phyloP scores from a whole-genome alignment of 305 asterid genomes.

The Andrographis paniculata region DNA sequence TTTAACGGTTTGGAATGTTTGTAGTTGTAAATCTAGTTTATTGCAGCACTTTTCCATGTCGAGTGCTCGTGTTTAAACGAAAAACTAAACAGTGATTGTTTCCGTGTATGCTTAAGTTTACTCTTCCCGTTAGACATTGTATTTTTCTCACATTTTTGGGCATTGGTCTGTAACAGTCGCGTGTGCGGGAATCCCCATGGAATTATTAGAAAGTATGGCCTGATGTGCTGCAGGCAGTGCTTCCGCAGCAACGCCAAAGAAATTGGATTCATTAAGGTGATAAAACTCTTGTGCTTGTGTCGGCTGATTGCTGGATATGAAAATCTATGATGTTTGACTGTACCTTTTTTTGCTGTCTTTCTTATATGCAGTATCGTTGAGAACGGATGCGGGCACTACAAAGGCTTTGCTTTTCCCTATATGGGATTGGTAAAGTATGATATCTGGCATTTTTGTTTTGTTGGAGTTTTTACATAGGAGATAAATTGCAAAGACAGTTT shows the following conservation, averaged over 20 bases:
- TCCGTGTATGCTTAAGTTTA: no score
- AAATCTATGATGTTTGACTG: no score
- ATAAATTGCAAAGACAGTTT: no score
- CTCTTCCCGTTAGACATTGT: neutral
- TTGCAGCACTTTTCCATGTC: neutral
- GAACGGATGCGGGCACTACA: neutral
- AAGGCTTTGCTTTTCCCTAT: neutral
- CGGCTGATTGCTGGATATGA: neutral
- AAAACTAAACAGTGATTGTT: no score
- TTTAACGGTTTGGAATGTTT: neutral
- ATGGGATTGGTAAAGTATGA: neutral
- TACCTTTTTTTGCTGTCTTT: neutral
- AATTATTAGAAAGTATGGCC: slow-evolving; percentile 55
- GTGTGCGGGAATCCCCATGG: slow-evolving; percentile 73
- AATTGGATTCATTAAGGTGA: slow-evolving; percentile 65
- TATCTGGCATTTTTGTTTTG: no score
- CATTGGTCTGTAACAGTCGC: slow-evolving; percentile 29
- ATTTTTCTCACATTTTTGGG: neutral
- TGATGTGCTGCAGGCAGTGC: slow-evolving; percentile 82
- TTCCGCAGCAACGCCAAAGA: slow-evolving; percentile 67
- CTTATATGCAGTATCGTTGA: slow-evolving; percentile 43
- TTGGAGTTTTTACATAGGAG: no score
- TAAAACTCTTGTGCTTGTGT: neutral
- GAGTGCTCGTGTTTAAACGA: neutral
- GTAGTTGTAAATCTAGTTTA: neutral